Evolutionary conservation across 495 filamentous ascomycete species (phyloP).

Genomic region (Neurospora sublineolata): DNA sequence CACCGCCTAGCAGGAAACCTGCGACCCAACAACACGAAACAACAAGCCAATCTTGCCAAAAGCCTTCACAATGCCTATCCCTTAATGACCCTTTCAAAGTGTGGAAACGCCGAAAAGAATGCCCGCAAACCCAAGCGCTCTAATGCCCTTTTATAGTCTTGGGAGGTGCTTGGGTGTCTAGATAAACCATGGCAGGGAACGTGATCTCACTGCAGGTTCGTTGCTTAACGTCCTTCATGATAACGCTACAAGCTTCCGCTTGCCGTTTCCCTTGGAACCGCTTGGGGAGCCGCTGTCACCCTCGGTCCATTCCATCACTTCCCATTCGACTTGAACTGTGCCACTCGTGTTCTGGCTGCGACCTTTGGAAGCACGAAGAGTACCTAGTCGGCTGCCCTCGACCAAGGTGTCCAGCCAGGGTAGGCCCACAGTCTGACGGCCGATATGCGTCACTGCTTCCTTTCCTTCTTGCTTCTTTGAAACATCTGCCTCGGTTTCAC

Average conservation of each 20-base stretch:
- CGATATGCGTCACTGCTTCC: conserved; percentile 9
- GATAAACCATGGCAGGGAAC: neutral
- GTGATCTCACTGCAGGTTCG: neutral
- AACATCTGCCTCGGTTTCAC: conserved; percentile 23
- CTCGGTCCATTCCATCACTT: conserved; percentile 66
- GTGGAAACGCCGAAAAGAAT: neutral
- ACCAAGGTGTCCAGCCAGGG: conserved; percentile 81
- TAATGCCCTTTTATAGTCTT: neutral
- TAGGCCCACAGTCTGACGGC: conserved; percentile 38
- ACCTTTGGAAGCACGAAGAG: conserved; percentile 48
- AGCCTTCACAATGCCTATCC: neutral
- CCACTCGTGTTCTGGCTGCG: conserved; percentile 45
- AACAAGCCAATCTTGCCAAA: neutral
- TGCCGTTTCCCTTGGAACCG: conserved; percentile 22
- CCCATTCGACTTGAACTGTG: conserved; percentile 61
- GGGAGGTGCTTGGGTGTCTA: neutral
- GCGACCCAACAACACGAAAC: neutral
- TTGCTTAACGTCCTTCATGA: conserved; percentile 11
- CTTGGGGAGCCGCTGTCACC: conserved; percentile 41
- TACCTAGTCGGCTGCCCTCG: conserved; percentile 58
- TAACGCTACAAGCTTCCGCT: conserved; percentile 39
- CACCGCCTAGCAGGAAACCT: neutral
- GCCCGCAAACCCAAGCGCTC: neutral
- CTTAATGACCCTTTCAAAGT: neutral
- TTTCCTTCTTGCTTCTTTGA: conserved; percentile 4